Percentiles rank a stretch among this genome's conserved stretches.
Conservation (phyloP, 164 flowering plant genomes). For the Annona cherimola region DNA sequence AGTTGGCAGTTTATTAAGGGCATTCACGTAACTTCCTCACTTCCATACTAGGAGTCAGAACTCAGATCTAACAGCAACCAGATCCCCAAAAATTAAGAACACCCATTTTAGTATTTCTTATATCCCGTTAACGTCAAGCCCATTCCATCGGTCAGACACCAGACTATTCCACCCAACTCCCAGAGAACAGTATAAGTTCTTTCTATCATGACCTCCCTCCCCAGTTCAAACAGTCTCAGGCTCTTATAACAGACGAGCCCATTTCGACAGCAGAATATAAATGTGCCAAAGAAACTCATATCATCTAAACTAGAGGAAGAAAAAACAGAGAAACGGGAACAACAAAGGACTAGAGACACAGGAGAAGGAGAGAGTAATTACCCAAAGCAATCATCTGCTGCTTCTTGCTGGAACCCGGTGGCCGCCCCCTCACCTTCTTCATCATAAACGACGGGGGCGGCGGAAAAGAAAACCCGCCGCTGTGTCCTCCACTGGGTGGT, state of each 20-base stretch:
- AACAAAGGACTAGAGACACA: neutral
- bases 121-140: neutral
- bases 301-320: neutral
- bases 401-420: constrained; percentile 73
- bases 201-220: neutral
- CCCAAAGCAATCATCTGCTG: constrained; percentile 54
- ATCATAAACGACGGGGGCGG: constrained; percentile 30
- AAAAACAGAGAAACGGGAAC: neutral
- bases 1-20: constrained; percentile 19
- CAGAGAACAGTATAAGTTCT: neutral
- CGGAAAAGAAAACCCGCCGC: constrained; percentile 17
- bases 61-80: constrained; percentile 19
- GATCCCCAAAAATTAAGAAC: constrained; percentile 13
- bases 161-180: neutral
- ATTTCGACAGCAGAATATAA: constrained; percentile 3
- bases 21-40: constrained; percentile 22
- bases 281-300: neutral
- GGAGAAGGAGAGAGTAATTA: constrained; percentile 18
- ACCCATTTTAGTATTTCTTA: constrained; percentile 9
- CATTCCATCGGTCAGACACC: constrained; percentile 10
- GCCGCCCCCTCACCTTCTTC: constrained; percentile 71
- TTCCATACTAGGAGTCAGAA: neutral
- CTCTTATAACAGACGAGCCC: constrained; percentile 8
- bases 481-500: constrained; percentile 21
- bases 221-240: neutral